Percentiles rank a stretch among this genome's conserved stretches.
phyloP scores from a whole-genome alignment of 2,329 filamentous ascomycete genomes.

The Talaromyces sp. region DNA sequence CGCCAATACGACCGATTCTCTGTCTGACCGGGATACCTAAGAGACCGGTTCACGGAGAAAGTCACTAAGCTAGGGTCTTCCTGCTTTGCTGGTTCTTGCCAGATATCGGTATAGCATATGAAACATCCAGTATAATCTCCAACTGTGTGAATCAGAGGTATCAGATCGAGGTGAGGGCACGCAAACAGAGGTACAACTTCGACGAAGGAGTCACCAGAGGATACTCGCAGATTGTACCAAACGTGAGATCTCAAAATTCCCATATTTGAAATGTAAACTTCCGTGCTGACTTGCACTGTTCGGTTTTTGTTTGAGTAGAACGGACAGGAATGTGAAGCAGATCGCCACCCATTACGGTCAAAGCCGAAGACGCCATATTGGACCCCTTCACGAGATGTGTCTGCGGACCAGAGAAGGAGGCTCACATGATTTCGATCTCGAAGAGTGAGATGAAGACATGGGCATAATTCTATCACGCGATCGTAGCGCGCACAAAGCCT shows the following conservation, averaged over 20 bases:
- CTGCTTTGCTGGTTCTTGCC: not conserved
- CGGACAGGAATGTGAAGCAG: not conserved
- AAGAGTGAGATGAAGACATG: not conserved
- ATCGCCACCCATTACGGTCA: not conserved
- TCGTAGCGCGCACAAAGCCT: not conserved
- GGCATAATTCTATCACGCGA: not conserved
- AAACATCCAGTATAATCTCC: not conserved
- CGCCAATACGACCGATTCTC: not conserved
- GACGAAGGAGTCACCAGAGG: not conserved
- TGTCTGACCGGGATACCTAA: not conserved
- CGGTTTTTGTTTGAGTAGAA: not conserved
- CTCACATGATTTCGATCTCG: not conserved
- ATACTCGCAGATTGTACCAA: not conserved
- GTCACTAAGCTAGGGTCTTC: not conserved
- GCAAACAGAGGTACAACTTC: not conserved
- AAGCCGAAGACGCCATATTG: not conserved
- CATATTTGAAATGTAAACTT: not conserved
- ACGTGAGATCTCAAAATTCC: not conserved
- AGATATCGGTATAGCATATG: not conserved
- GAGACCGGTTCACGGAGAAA: not conserved
- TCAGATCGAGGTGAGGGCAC: conserved; percentile 1
- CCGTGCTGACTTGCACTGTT: not conserved
- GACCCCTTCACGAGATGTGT: not conserved
- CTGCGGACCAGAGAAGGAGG: not conserved
- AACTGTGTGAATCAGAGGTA: not conserved